Conservation (phyloP, 768 basidiomycete genomes). For the Gloeostereum incarnatum region DNA sequence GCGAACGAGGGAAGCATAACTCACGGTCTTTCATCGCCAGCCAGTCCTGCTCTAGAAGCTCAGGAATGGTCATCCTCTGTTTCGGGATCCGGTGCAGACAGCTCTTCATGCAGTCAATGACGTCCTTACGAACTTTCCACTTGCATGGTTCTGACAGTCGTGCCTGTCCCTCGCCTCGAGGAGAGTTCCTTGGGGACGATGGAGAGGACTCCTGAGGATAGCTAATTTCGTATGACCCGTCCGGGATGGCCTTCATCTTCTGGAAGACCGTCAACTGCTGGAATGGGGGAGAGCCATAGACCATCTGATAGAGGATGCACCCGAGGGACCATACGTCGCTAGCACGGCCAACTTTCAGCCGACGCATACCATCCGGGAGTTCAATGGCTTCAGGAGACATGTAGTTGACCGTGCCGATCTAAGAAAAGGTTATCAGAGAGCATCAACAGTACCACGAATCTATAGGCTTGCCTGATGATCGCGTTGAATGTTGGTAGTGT, state of each 20-base stretch:
- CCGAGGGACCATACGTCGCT: slow-evolving; percentile 98
- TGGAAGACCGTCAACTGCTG: slow-evolving; percentile 72
- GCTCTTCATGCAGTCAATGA: slow-evolving; percentile 76
- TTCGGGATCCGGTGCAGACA: slow-evolving; percentile 79
- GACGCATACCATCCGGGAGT: slow-evolving; percentile 74
- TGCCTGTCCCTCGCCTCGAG: slow-evolving; percentile 34
- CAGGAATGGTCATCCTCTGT: slow-evolving; percentile 79
- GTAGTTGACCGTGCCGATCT: slow-evolving; percentile 97
- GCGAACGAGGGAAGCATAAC: not conserved
- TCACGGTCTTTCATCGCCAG: slow-evolving; percentile 52
- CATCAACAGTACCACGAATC: not conserved
- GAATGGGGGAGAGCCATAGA: slow-evolving; percentile 92
- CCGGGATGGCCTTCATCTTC: slow-evolving; percentile 93
- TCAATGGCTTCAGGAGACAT: slow-evolving; percentile 99
- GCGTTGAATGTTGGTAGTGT: slow-evolving; percentile 96
- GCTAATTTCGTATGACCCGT: slow-evolving; percentile 65
- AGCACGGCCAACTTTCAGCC: slow-evolving; percentile 90
- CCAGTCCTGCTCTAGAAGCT: slow-evolving; percentile 79
- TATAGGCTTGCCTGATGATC: slow-evolving; percentile 70
- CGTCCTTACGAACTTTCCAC: slow-evolving; percentile 58
- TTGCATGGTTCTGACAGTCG: no score
- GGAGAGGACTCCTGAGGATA: slow-evolving; percentile 68
- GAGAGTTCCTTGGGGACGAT: slow-evolving; percentile 8
- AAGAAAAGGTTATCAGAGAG: slow-evolving; percentile 6
- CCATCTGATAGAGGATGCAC: slow-evolving; percentile 97